These are phyloP conservation scores for Cyclocybe aegerita DNA, from an alignment of 768 basidiomycete species.

Conservation along the genomic window DNA sequence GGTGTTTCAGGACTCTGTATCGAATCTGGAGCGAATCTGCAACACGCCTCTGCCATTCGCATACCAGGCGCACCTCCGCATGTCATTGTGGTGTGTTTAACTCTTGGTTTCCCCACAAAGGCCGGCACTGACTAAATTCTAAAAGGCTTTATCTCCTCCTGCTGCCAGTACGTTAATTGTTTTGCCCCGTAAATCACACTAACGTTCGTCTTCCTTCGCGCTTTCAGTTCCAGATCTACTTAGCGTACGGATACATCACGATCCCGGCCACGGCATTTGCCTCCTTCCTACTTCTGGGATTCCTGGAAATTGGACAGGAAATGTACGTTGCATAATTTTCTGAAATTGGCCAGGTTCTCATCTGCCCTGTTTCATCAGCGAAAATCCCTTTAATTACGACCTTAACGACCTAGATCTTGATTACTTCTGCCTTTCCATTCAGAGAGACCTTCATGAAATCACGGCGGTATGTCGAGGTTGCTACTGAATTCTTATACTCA, in stretches of 20 bases:
- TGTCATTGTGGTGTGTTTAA: conserved; percentile 50
- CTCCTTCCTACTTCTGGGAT: conserved; percentile 55
- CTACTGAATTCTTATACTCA: background rate
- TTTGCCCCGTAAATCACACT: conserved; percentile 10
- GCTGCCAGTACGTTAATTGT: background rate
- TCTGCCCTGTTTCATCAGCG: conserved; percentile 28
- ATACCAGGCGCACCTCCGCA: conserved; percentile 65
- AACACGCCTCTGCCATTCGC: conserved; percentile 70
- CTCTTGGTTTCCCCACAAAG: no score
- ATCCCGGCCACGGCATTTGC: conserved; percentile 58
- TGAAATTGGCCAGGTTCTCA: background rate
- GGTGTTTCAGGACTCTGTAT: conserved; percentile 53
- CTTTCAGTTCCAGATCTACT: conserved; percentile 50
- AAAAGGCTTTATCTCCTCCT: no score
- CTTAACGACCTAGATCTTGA: conserved; percentile 67
- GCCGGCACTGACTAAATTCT: no score
- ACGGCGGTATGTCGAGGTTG: conserved; percentile 48
- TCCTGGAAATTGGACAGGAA: conserved; percentile 65
- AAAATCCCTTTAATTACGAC: conserved; percentile 66
- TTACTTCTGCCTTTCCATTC: conserved; percentile 59
- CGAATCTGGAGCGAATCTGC: conserved; percentile 60
- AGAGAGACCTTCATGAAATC: conserved; percentile 65
- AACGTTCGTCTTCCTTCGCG: background rate
- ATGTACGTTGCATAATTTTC: conserved; percentile 34
- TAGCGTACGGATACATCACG: conserved; percentile 42